Evolutionary conservation across 495 filamentous ascomycete genomes (phyloP).

Genomic region (Hypoxylon intermedium): DNA sequence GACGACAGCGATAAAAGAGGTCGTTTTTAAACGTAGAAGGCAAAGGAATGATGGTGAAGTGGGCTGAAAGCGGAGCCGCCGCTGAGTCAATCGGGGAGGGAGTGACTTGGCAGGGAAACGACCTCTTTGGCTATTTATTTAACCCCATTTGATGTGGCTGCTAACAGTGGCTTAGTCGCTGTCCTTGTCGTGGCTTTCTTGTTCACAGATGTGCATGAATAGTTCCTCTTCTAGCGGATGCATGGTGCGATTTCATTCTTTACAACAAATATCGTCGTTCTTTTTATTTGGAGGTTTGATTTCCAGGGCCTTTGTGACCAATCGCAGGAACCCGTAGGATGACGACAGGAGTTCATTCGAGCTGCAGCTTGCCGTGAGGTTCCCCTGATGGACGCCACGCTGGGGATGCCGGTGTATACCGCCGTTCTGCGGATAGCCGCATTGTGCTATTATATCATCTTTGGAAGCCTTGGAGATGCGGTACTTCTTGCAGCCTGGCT

Average conservation of each 20-base stretch:
- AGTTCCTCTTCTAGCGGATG: no score
- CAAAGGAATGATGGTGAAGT: constrained; percentile 45
- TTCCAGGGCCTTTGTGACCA: not conserved
- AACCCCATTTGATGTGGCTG: not conserved
- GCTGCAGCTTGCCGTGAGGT: not conserved
- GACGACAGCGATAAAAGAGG: constrained; percentile 20
- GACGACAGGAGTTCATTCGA: not conserved
- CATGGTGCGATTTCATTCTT: not conserved
- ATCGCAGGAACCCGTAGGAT: not conserved
- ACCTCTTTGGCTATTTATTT: not conserved
- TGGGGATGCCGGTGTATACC: constrained; percentile 9
- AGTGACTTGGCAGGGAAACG: not conserved
- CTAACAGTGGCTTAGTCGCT: constrained; percentile 5
- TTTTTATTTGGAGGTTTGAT: not conserved
- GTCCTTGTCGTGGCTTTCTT: not conserved
- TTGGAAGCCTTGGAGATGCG: constrained; percentile 21
- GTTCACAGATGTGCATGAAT: constrained; percentile 3
- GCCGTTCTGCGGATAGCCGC: constrained; percentile 19
- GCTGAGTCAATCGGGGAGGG: constrained; percentile 43
- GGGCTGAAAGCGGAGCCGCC: constrained; percentile 44
- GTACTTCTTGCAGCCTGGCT: constrained; percentile 9
- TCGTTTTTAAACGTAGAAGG: constrained; percentile 42
- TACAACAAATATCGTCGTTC: not conserved
- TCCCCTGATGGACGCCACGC: constrained; percentile 2
- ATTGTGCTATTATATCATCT: constrained; percentile 17